phyloP scores from a whole-genome alignment of 2,329 filamentous ascomycete genomes.

The Curvularia sp. region DNA sequence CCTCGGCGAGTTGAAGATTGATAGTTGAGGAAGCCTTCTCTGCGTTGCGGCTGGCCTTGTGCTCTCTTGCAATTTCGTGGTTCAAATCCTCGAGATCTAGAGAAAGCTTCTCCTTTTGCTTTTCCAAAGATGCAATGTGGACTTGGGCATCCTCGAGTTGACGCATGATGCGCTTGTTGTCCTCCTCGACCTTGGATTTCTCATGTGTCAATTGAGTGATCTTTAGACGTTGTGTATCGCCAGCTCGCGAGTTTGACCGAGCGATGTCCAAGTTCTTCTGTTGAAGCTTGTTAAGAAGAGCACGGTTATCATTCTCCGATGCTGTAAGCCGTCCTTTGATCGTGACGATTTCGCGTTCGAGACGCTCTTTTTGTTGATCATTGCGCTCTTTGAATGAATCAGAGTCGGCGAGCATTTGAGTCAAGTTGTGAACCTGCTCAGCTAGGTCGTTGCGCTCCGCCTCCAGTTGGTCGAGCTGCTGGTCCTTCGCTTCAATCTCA shows the following conservation, averaged over 20 bases:
- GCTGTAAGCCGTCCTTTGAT: slow-evolving; percentile 87
- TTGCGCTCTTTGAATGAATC: slow-evolving; percentile 88
- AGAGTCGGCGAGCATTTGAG: slow-evolving; percentile 85
- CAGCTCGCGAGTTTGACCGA: slow-evolving; percentile 83
- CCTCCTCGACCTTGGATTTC: slow-evolving; percentile 82
- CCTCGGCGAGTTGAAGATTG: slow-evolving; percentile 84
- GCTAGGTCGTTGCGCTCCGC: slow-evolving; percentile 78
- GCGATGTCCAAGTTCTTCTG: slow-evolving; percentile 98
- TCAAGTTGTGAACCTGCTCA: slow-evolving; percentile 82
- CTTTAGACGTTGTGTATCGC: slow-evolving; percentile 80
- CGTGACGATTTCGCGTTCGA: slow-evolving; percentile 89
- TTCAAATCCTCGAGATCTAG: slow-evolving; percentile 89
- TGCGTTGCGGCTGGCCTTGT: slow-evolving; percentile 86
- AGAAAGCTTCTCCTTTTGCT: slow-evolving; percentile 91
- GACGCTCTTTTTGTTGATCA: slow-evolving; percentile 91
- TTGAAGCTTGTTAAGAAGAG: slow-evolving; percentile 94
- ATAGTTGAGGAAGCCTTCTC: slow-evolving; percentile 85
- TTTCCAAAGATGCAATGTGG: slow-evolving; percentile 82
- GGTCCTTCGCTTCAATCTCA: slow-evolving; percentile 81
- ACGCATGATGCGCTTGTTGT: slow-evolving; percentile 79
- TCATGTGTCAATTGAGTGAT: slow-evolving; percentile 79
- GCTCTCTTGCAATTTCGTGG: slow-evolving; percentile 88
- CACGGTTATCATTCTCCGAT: slow-evolving; percentile 95
- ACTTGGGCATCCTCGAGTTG: slow-evolving; percentile 88
- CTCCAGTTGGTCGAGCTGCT: slow-evolving; percentile 79